Conservation (phyloP, 2,329 filamentous ascomycete species). For the Sporothrix phasma region DNA sequence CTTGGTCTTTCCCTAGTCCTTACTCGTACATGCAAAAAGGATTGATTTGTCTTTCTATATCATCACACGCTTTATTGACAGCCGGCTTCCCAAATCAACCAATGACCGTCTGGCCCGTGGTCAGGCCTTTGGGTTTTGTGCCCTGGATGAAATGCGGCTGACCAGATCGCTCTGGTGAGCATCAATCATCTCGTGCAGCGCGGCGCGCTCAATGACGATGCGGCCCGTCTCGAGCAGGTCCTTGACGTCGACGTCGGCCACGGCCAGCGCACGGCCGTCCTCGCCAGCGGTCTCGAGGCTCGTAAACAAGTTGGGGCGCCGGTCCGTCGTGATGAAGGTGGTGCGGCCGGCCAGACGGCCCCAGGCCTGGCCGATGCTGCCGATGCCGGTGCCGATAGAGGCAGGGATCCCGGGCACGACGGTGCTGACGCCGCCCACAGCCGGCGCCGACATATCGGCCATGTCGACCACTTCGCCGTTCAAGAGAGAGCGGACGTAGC, state of each 20-base stretch:
- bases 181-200: conserved; percentile 64
- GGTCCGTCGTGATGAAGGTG: conserved; percentile 59
- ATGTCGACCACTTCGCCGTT: conserved; percentile 22
- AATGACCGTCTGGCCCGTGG: conserved; percentile 29
- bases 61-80: too few relatives aligned
- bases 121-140: conserved; percentile 26
- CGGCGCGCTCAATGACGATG: conserved; percentile 75
- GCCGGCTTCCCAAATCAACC: background rate
- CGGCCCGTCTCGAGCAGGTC: conserved; percentile 77
- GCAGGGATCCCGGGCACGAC: conserved; percentile 2
- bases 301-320: conserved; percentile 52
- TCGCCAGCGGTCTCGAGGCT: conserved; percentile 54
- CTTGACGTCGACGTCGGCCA: conserved; percentile 88
- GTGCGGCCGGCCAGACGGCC: conserved; percentile 58
- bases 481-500: conserved; percentile 60
- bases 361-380: conserved; percentile 47
- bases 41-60: background rate
- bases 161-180: conserved; percentile 60
- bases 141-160: conserved; percentile 37
- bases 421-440: background rate
- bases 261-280: conserved; percentile 59
- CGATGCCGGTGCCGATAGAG: background rate
- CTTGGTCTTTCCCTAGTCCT: too few relatives aligned
- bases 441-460: background rate
- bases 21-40: conserved; percentile 1